Base-by-base conservation (phyloP, 2,329 filamentous ascomycete genomes). In the Aspergillus sp. region DNA sequence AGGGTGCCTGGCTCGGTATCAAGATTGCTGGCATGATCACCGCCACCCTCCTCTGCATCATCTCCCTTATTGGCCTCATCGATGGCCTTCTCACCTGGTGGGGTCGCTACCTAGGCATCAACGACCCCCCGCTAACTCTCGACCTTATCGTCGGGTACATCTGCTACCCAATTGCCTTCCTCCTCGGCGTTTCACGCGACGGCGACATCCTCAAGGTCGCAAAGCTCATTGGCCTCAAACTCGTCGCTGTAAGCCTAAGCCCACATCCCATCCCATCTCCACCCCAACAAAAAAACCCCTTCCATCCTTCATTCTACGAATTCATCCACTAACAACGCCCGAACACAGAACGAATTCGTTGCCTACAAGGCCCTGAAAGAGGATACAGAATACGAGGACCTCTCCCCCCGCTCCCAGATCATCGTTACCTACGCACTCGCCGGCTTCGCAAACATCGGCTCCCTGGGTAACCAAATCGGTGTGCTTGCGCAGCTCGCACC, bases 371-470 rank as follows among this genome's bases (percentile, higher is more conserved):
- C 72, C 31, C 84, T 92, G 8, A 80, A 81, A 59, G 77, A 70
- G 14, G 70, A 81, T 0, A 68, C 76, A 1, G 71, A 73, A 0
- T 92, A 89, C 72, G 75, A 75, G 54, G 63, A 71, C 27, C 81
- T 96, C 60, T 86, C 85, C 31, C 78, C 84, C 15, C 90, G 91
- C 53, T 91, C 90, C 23, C 82, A 82, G 46, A 83, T 96, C 64
- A 96, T 96, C 69, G 90, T 89, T 46, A 96, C 90, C 51, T 96
- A 96, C 70, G 90, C 90, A 19, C 84, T 93, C 63, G 96, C 91
- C 75, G 81, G 82, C 24, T 91, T 91, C 72, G 92, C 90, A 62
- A 96, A 96, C 79, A 89, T 96, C 65, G 89, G 90, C 54, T 93
- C 90, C 31, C 83, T 96, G 48, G 91, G 91, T 71, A 93, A 91